Base-by-base conservation (phyloP, 805 yeast species). In the Candida wancherniae region DNA sequence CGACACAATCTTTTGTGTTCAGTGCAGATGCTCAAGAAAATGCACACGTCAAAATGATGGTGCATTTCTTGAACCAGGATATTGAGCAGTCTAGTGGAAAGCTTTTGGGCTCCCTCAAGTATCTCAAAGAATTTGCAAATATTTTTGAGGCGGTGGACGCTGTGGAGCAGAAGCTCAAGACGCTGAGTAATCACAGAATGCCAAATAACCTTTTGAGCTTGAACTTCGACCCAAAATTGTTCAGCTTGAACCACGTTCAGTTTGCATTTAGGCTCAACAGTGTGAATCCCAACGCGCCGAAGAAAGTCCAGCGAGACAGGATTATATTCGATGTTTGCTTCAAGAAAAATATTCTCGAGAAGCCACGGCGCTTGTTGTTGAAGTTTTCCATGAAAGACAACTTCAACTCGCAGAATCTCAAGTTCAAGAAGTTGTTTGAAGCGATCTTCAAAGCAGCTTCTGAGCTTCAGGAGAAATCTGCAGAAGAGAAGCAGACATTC, bases 351-450 rank as follows among this genome's bases (percentile, higher is more conserved):
- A 57, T 51, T 36, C 64, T 65, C 30, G 54, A 53, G 26, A 41
- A 37, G 14, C 32, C 26, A 9, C 31, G 42, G 18, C 33, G 47
- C 38, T 36, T 53, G 40, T 27, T 53, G 31, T 28, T 44, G 29
- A 49, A 56, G 38, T 44, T 63, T 5, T 57, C 63, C 10, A 45
- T 63, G 50, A 55, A 53, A 26, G 65, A 63, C 20, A 63, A 62
- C 40, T 51, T 63, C 34, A 59, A 53, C 34, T 40, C 57, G 13
- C 55, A 54, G 34, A 63, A 62, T 38, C 31, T 61, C 27, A 61
- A 63, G 46, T 59, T 57, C 37, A 63, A 61, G 34, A 48, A 48
- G 31, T 45, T 65, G 25, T 63, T 65, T 40, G 71, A 65, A 31
- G 15, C 19, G 11, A 46, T 45, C 5, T 44, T 44, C 25, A 28